Conservation (phyloP, 805 yeast species). For the Vanderwaltozyma polyspora region DNA sequence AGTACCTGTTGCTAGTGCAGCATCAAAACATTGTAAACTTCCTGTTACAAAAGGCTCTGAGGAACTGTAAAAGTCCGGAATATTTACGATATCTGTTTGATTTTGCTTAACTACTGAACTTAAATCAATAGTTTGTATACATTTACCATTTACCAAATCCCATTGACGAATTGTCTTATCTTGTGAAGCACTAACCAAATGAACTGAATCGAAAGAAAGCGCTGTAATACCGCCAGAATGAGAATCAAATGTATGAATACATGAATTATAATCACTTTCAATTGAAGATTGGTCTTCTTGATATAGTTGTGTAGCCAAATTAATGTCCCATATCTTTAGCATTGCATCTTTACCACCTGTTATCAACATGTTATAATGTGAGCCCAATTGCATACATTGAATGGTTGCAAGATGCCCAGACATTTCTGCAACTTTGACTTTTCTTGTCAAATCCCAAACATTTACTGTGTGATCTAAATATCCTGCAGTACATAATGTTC, state of each 20-base stretch:
- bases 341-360: slow-evolving; percentile 57
- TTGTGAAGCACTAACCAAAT: slow-evolving; percentile 57
- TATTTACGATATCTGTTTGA: too few species aligned
- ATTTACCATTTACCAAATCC: slow-evolving; percentile 57
- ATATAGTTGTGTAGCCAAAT: slow-evolving; percentile 20
- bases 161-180: slow-evolving; percentile 68
- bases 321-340: slow-evolving; percentile 48
- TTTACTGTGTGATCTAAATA: slow-evolving; percentile 66
- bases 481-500: slow-evolving; percentile 59
- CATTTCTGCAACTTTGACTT: slow-evolving; percentile 36
- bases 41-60: slow-evolving; percentile 34
- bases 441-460: slow-evolving; percentile 70
- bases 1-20: slow-evolving; percentile 71
- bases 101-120: slow-evolving; percentile 16
- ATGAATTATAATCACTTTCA: slow-evolving; percentile 19
- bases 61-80: too few species aligned
- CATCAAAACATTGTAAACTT: slow-evolving; percentile 59
- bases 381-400: slow-evolving; percentile 47
- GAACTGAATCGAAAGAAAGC: slow-evolving; percentile 39
- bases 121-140: slow-evolving; percentile 64
- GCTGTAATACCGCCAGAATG: slow-evolving; percentile 62
- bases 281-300: slow-evolving; percentile 9
- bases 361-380: slow-evolving; percentile 30
- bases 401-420: slow-evolving; percentile 45
- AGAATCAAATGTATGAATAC: slow-evolving; percentile 43